phyloP scores from a whole-genome alignment of 805 yeast species.

The Wickerhamiella alocasiicola region DNA sequence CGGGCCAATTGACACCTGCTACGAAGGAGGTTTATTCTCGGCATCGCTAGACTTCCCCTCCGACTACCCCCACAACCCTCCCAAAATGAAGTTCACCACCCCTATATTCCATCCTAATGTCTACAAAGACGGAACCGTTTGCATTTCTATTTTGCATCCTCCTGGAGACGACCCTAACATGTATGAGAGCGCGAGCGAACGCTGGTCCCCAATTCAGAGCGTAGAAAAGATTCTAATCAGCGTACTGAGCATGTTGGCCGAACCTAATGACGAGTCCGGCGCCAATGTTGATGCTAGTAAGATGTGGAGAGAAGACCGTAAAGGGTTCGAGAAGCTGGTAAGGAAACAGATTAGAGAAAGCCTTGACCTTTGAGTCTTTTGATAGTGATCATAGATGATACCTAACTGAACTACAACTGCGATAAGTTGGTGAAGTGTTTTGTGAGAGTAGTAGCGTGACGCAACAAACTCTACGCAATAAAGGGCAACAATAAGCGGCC shows the following conservation, averaged over 20 bases:
- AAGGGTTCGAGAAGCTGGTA: conserved; percentile 52
- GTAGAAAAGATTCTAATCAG: conserved; percentile 90
- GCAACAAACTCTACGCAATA: no score
- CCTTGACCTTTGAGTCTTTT: conserved; percentile 60
- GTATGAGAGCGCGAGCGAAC: conserved; percentile 88
- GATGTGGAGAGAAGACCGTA: conserved; percentile 79
- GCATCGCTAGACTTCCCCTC: conserved; percentile 60
- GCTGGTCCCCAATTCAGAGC: conserved; percentile 97
- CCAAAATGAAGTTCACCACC: conserved; percentile 61
- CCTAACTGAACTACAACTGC: no score
- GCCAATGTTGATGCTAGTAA: conserved; percentile 77
- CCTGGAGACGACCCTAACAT: conserved; percentile 97
- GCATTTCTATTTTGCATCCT: conserved; percentile 87
- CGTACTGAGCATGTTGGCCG: conserved; percentile 89
- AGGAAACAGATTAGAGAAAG: conserved; percentile 54
- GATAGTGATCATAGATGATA: no score
- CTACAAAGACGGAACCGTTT: conserved; percentile 88
- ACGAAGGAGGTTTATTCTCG: conserved; percentile 78
- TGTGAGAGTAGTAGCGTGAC: no score
- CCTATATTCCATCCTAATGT: conserved; percentile 86
- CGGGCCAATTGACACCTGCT: conserved; percentile 76
- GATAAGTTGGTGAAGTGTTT: no score
- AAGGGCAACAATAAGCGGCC: no score
- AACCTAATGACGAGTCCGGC: conserved; percentile 92
- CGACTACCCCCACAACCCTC: conserved; percentile 78